Conservation (phyloP, 129 eudicot species). For the Helianthus annuus region DNA sequence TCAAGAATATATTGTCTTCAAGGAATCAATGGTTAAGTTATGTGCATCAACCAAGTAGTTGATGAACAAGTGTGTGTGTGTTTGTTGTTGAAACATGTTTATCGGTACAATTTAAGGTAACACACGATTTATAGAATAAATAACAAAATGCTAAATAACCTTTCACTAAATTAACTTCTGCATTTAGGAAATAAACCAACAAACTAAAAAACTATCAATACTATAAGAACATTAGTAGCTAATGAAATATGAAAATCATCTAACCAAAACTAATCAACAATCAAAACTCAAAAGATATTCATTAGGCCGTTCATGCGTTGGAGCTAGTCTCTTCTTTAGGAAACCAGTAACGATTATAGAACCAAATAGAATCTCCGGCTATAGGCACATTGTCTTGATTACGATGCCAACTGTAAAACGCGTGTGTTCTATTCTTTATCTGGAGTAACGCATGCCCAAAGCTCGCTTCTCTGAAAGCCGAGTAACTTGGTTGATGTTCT, state of each 20-base stretch:
- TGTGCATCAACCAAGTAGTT: too few relatives aligned
- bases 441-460: slow-evolving; percentile 75
- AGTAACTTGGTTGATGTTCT: slow-evolving; percentile 69
- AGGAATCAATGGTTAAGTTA: too few relatives aligned
- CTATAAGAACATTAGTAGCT: too few relatives aligned
- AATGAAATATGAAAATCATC: background rate
- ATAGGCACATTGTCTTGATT: slow-evolving; percentile 57
- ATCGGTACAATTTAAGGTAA: background rate
- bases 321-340: slow-evolving; percentile 49
- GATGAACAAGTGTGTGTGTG: too few relatives aligned
- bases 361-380: slow-evolving; percentile 62
- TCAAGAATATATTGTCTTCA: too few relatives aligned
- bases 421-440: slow-evolving; percentile 73
- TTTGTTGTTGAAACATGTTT: too few relatives aligned
- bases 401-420: slow-evolving; percentile 72
- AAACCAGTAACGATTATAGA: slow-evolving; percentile 63
- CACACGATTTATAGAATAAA: background rate
- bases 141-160: background rate
- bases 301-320: background rate
- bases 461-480: slow-evolving; percentile 79
- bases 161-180: background rate
- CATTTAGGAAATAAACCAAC: background rate
- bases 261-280: slow-evolving; percentile 7
- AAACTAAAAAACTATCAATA: background rate
- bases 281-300: background rate